Percentiles rank a stretch among this genome's conserved stretches.
These are phyloP conservation scores for Apiospora marii DNA, from an alignment of 2,329 filamentous ascomycete species.

Conservation along the genomic window DNA sequence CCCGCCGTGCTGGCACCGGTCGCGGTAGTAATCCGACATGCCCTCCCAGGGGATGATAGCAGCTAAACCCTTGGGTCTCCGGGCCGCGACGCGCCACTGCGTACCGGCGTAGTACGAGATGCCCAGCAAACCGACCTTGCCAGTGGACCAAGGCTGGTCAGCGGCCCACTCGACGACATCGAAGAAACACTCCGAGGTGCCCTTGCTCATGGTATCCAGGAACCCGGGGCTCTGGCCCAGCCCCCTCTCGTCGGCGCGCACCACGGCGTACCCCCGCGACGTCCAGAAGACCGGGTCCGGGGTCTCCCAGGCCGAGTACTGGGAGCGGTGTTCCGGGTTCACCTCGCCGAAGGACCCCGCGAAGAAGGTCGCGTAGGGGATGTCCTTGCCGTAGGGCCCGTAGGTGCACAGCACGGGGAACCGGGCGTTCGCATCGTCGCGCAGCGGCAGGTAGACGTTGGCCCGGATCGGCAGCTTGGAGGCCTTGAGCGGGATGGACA, in stretches of 20 bases:
- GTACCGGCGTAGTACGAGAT: conserved; percentile 57
- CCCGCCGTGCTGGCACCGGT: conserved; percentile 67
- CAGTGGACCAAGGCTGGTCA: conserved; percentile 54
- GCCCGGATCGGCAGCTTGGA: conserved; percentile 44
- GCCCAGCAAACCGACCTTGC: conserved; percentile 57
- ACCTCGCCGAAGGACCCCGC: conserved; percentile 55
- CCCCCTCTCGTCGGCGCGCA: conserved; percentile 60
- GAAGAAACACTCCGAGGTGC: conserved; percentile 56
- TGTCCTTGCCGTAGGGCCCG: conserved; percentile 78
- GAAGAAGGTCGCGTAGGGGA: conserved; percentile 62
- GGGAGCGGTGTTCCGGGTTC: conserved; percentile 60
- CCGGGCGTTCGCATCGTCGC: conserved; percentile 36
- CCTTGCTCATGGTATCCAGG: conserved; percentile 58
- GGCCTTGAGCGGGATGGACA: conserved; percentile 42
- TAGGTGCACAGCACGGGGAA: conserved; percentile 74
- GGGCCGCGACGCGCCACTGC: conserved; percentile 59
- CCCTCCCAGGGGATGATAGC: conserved; percentile 62
- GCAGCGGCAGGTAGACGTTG: conserved; percentile 49
- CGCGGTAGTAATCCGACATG: conserved; percentile 62
- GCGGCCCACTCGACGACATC: conserved; percentile 59
- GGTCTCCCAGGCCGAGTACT: conserved; percentile 66
- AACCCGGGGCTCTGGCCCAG: conserved; percentile 55
- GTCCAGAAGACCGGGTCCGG: conserved; percentile 67
- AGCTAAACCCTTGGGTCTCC: conserved; percentile 53
- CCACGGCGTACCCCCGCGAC: conserved; percentile 59